Evolutionary conservation across 441 rosid genomes (phyloP), one percentile per base, ranked within the genome.

Genomic region (Pelargonium cotyledonis): DNA sequence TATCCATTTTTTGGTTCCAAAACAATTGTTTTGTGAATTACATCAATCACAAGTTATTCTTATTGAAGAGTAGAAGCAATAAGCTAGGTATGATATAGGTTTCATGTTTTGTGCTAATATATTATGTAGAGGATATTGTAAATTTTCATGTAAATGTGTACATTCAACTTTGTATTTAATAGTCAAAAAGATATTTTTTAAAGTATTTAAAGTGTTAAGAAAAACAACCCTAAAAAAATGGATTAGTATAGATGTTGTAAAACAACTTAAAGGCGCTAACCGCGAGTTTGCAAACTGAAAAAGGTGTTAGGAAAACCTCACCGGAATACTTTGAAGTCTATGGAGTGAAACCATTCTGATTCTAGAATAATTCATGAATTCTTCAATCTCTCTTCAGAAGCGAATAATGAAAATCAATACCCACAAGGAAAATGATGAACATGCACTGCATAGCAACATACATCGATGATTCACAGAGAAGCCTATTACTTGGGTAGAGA

Each of bases 91-190:
- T 40, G 44, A 40, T 40, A 40, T 40, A 40, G 44, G 60, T 6
- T 53, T 53, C 29, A 61, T 61, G 16, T 61, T 26, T 61, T n/a
- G 16, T 61, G 65, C 14, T 26, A 26, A 26, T 61, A 21, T 12
- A 4, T 21, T 12, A 23, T 12, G 29, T 61, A 26, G 6, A 7
- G 3, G 63, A 19, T 5, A 21, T 60, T 60, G 29, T 35, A 23
- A 61, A 61, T 23, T 61, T 23, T 61, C 40, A 61, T 26, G 65
- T 60, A 60, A 8, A 61, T 61, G 29, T 61, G 65, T 61, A 26
- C 12, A 23, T 10, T 23, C 11, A 60, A 10, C 26, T 5, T 23
- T 60, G 5, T 61, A 61, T 61, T 61, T 60, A 60, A 21, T 21
- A 21, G 16, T 61, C 38, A 26, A 26, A 51, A 61, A 11, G 8